Percentiles rank a stretch among this genome's conserved stretches.
Evolutionary conservation across 2,329 filamentous ascomycete species (phyloP).

Genomic region (Elsinoe batatas): DNA sequence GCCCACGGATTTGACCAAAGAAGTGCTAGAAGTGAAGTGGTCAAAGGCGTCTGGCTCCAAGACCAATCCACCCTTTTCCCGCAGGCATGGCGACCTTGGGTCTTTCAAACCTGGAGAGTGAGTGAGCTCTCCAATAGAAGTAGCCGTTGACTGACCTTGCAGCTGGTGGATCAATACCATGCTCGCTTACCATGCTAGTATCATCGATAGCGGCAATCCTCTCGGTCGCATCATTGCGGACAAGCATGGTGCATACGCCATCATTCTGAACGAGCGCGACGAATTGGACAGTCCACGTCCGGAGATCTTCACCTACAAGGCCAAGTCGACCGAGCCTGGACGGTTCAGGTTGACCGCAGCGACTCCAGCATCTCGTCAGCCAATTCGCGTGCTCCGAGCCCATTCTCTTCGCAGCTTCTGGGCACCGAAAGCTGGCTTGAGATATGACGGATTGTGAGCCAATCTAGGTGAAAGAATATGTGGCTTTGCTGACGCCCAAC

Average conservation of each 20-base stretch:
- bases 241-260: conserved; percentile 35
- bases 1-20: conserved; percentile 29
- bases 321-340: conserved; percentile 31
- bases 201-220: conserved; percentile 35
- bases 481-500: not conserved
- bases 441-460: conserved; percentile 41
- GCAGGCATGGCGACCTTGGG: conserved; percentile 32
- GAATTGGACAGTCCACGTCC: conserved; percentile 30
- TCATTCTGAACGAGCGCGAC: conserved; percentile 33
- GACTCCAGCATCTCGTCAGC: conserved; percentile 31
- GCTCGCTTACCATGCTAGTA: conserved; percentile 39
- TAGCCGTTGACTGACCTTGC: not conserved
- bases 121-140: conserved; percentile 17
- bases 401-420: conserved; percentile 36
- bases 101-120: conserved; percentile 41
- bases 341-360: conserved; percentile 36
- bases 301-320: conserved; percentile 34
- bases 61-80: conserved; percentile 25
- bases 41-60: conserved; percentile 24
- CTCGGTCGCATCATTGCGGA: conserved; percentile 36
- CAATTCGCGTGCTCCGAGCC: conserved; percentile 36
- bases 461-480: not conserved
- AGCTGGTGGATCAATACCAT: conserved; percentile 43
- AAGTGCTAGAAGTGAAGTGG: conserved; percentile 27
- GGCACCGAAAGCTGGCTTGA: conserved; percentile 37